A percentile compares a stretch with the other conserved stretches of the same genome.
phyloP scores from a whole-genome alignment of 495 filamentous ascomycete genomes.

The Jackrogersella multiformis region DNA sequence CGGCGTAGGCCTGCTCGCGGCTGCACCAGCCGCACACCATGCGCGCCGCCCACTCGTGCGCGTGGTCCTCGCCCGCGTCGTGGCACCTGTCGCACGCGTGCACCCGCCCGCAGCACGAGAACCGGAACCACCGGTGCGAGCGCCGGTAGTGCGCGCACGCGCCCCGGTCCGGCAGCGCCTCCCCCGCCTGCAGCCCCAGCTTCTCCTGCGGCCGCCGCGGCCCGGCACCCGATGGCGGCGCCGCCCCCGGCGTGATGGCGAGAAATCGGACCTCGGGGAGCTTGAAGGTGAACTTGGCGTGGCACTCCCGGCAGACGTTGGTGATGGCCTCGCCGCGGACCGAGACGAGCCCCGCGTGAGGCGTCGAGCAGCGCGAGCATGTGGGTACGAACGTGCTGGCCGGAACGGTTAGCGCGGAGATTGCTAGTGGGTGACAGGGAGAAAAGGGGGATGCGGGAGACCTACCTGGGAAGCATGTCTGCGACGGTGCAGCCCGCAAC shows the following conservation, averaged over 20 bases:
- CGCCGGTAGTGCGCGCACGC: constrained; percentile 82
- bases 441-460: constrained; percentile 13
- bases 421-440: not conserved
- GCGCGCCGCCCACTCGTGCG: constrained; percentile 82
- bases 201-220: constrained; percentile 72
- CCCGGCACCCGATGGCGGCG: constrained; percentile 50
- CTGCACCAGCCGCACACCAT: constrained; percentile 91
- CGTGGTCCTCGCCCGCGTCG: constrained; percentile 74
- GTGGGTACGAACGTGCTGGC: constrained; percentile 81
- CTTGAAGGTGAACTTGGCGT: constrained; percentile 83
- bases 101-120: constrained; percentile 65
- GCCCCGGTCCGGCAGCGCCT: constrained; percentile 78
- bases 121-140: constrained; percentile 87
- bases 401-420: constrained; percentile 5
- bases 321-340: constrained; percentile 80
- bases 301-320: constrained; percentile 83
- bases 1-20: constrained; percentile 82
- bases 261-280: constrained; percentile 86
- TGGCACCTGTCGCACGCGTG: constrained; percentile 89
- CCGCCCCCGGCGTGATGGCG: constrained; percentile 66
- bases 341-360: constrained; percentile 71
- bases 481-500: constrained; percentile 78
- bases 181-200: constrained; percentile 80
- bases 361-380: constrained; percentile 80
- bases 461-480: constrained; percentile 81